Conservation (phyloP, 2,329 filamentous ascomycete species). For the Fusarium humuli region DNA sequence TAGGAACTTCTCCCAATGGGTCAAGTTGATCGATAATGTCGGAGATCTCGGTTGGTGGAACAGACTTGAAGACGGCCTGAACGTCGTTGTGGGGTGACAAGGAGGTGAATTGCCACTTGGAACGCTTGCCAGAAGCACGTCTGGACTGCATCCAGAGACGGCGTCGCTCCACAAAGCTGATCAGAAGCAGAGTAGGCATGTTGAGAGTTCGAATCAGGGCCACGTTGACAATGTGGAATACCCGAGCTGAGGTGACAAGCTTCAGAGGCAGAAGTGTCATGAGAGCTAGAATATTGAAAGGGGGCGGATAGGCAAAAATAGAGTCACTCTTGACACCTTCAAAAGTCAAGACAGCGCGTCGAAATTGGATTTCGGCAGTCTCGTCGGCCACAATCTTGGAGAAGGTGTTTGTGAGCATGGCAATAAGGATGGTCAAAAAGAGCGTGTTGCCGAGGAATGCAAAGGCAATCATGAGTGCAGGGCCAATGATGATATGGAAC, state of each 20-base stretch:
- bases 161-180: conserved; percentile 71
- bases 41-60: conserved; percentile 61
- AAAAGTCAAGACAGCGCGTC: conserved; percentile 77
- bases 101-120: conserved; percentile 59
- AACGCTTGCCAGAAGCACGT: conserved; percentile 40
- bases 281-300: conserved; percentile 76
- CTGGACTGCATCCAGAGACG: conserved; percentile 54
- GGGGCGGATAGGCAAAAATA: conserved; percentile 76
- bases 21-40: conserved; percentile 52
- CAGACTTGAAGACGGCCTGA: conserved; percentile 69
- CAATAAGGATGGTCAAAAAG: conserved; percentile 79
- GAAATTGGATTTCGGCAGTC: conserved; percentile 77
- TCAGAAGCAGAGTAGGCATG: conserved; percentile 69
- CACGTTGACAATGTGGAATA: conserved; percentile 80
- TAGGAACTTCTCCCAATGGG: conserved; percentile 50
- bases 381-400: conserved; percentile 76
- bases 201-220: conserved; percentile 72
- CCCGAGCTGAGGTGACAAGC: conserved; percentile 68
- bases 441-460: conserved; percentile 80
- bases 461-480: conserved; percentile 76
- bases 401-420: conserved; percentile 79
- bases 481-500: conserved; percentile 75
- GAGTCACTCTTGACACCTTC: conserved; percentile 80
- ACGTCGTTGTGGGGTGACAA: conserved; percentile 69
- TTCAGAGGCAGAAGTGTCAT: conserved; percentile 73